Evolutionary conservation across 257 asterid species (phyloP).

Genomic region (Solanum rostratum): DNA sequence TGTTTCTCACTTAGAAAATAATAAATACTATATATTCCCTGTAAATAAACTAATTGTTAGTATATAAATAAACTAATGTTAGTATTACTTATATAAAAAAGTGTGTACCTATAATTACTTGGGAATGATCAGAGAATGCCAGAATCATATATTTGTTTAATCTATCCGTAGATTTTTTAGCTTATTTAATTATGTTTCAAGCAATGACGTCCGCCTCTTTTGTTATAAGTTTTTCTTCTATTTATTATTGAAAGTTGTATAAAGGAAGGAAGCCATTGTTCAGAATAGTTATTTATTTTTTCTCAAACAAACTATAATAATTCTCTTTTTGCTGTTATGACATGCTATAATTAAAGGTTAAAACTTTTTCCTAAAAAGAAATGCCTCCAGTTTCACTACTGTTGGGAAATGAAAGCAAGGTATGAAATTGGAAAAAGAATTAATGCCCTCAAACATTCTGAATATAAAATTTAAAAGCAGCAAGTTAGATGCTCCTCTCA

Average conservation of each 20-base stretch:
- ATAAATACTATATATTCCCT: not conserved
- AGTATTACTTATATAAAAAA: not conserved
- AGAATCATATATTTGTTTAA: no score
- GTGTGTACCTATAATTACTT: not conserved
- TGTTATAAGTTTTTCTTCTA: not conserved
- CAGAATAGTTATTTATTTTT: no score
- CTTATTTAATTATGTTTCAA: not conserved
- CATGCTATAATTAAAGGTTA: not conserved
- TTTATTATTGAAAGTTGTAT: not conserved
- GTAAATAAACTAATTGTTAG: not conserved
- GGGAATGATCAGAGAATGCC: not conserved
- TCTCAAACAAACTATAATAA: not conserved
- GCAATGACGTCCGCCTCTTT: not conserved
- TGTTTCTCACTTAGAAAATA: not conserved
- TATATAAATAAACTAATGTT: not conserved
- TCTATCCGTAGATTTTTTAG: no score
- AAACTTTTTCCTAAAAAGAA: not conserved
- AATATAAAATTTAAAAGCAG: not conserved
- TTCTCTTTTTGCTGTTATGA: not conserved
- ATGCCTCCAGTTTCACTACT: not conserved
- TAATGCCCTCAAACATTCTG: not conserved
- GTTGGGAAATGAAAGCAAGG: not conserved
- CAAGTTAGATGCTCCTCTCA: not conserved
- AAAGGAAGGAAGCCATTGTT: not conserved
- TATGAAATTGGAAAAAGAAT: not conserved